Base-by-base conservation (phyloP, 768 basidiomycete genomes). In the Crucibulum laeve region DNA sequence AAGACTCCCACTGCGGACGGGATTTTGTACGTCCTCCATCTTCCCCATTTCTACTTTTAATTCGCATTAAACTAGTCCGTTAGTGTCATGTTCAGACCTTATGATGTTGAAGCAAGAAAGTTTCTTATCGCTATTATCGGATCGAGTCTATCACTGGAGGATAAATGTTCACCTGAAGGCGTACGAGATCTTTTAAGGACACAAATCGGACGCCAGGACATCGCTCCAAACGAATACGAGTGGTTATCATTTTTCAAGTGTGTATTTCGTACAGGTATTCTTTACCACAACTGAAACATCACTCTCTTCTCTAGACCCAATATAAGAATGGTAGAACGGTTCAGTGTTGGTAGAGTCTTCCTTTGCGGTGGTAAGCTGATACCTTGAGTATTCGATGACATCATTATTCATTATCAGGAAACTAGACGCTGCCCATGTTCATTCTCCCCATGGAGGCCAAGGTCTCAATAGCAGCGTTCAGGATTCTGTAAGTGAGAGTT, bases 391-490 rank as follows among this genome's bases (percentile, higher is more conserved):
- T n/a, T n/a, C n/a, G n/a, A n/a, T n/a, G n/a, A n/a, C n/a, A n/a
- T n/a, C n/a, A n/a, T n/a, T n/a, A n/a, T n/a, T n/a, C n/a, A 30
- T 30, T 7, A 30, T n/a, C 7, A 30, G 8, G 7, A 30, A 7
- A 7, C n/a, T n/a, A 56, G 53, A 56, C 45, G 48, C 55, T 10
- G 48, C 48, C 3, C 53, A 56, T 32, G 48, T 56, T 8, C 55
- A 58, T 40, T 45, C 39, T 26, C 55, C 53, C 1, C 41, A 37
- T 11, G 53, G 55, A 7, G 53, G 46, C 4, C 55, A 53, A 47
- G 59, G 59, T 11, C 30, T 60, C 0, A 60, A 60, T 38, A 48
- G 51, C 3, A 40, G 53, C 24, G 43, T 60, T 25, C 59, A 57
- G 42, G 59, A 58, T 40, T 48, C 59, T 14, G 53, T 57, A 22